Evolutionary conservation across 2,329 filamentous ascomycete species (phyloP), one percentile per base, ranked within the genome.

Genomic region (Fragosphaeria purpurea): DNA sequence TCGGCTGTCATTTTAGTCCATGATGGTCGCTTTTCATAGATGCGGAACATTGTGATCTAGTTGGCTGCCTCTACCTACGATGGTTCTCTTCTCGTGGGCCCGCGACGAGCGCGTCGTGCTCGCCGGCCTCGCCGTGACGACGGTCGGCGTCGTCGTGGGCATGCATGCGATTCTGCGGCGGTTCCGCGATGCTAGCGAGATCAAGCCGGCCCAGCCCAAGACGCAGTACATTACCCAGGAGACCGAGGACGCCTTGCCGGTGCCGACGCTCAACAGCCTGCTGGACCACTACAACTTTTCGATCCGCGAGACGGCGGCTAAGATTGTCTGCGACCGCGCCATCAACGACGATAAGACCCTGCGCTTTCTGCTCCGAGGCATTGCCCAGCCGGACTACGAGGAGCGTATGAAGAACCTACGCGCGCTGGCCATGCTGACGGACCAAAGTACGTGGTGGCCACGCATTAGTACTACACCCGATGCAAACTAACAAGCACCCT

Each of bases 151-250:
- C 54, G 63, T 83, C 50, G 70, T 73, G 53, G 70, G 73, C 48
- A 78, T 87, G 64, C 73, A 75, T 55, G 64, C 72, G 39, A 71
- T 78, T 50, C 77, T 90, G 43, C 69, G 70, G 51, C 67, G 75
- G 50, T 79, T 83, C 57, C 76, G 81, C 56, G 72, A 80, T 58
- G 73, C 82, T 48, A 83, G 83, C 56, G 76, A 82, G 64, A 78
- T 93, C 60, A 80, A 79, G 53, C 76, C 79, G 38, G 62, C 71
- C 39, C 77, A 81, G 53, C 80, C 80, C 38, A 83, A 84, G 62
- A 79, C 84, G 47, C 79, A 83, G 57, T 86, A 86, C 62, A 85
- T 88, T 56, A 85, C 81, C 11, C 82, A 88, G 63, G 80, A 85
- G 31, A 86, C 83, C 2, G 85, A 89, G 60, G 84, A 88, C 61